Conservation (phyloP, 2,329 filamentous ascomycete genomes). For the Samsoniella hepiali region DNA sequence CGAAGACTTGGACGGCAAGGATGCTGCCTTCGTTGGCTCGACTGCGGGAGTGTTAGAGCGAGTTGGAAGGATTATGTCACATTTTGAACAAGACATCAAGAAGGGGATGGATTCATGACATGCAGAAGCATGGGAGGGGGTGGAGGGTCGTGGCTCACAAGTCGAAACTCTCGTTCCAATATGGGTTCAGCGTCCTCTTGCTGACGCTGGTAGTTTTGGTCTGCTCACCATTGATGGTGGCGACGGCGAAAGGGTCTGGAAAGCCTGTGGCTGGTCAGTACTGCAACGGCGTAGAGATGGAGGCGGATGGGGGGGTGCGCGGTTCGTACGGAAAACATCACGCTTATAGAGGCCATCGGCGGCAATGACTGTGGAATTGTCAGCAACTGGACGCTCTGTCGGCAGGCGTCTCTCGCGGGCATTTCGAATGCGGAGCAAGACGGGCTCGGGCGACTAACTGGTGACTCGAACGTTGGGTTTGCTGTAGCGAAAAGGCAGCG, state of each 20-base stretch:
- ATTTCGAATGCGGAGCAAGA: conserved; percentile 3
- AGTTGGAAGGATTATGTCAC: conserved; percentile 6
- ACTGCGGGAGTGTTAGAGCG: conserved; percentile 46
- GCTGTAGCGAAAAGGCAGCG: conserved; percentile 39
- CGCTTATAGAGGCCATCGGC: conserved; percentile 98
- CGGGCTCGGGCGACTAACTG: conserved; percentile 56
- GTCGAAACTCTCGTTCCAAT: conserved; percentile 99
- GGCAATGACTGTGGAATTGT: conserved; percentile 75
- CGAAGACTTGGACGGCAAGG: conserved; percentile 95
- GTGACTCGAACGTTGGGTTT: conserved; percentile 89
- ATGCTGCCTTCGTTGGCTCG: conserved; percentile 92
- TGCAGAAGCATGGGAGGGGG: conserved; percentile 8
- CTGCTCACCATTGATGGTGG: conserved; percentile 95
- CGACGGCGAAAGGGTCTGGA: conserved; percentile 95
- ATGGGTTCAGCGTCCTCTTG: conserved; percentile 97
- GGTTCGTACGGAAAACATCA: conserved; percentile 91
- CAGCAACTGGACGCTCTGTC: conserved; percentile 31
- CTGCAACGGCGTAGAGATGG: neutral
- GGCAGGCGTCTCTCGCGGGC: neutral
- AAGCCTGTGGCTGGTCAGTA: conserved; percentile 63
- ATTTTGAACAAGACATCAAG: neutral
- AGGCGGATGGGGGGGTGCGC: conserved; percentile 26
- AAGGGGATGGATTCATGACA: neutral
- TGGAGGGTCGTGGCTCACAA: conserved; percentile 60
- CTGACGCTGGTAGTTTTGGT: conserved; percentile 97